Evolutionary conservation across 1,284 basidiomycete species (phyloP).

Genomic region (Rhodotorula sp.): DNA sequence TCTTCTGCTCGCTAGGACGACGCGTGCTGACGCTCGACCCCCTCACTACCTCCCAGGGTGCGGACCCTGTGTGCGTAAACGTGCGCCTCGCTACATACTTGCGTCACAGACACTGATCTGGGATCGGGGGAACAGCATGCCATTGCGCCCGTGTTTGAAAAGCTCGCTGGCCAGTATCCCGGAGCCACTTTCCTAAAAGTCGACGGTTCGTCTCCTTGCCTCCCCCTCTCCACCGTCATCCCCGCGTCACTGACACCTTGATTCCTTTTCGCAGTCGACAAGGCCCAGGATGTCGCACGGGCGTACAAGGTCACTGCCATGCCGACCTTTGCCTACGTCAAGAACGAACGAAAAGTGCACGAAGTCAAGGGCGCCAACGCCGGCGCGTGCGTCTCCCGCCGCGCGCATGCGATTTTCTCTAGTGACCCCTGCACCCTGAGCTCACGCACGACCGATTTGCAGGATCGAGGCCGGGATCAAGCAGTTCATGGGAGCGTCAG

Average conservation of each 20-base stretch:
- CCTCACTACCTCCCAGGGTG: conserved; percentile 13
- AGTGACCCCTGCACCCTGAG: too few species aligned
- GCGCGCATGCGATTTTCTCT: background rate
- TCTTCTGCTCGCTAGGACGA: background rate
- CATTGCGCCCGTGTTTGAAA: conserved; percentile 38
- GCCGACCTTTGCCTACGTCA: conserved; percentile 39
- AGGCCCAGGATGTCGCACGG: conserved; percentile 17
- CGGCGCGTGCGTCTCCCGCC: conserved; percentile 7
- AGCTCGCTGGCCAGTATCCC: conserved; percentile 14
- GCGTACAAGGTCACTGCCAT: conserved; percentile 26
- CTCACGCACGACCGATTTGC: background rate
- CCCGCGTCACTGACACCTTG: background rate
- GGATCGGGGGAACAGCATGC: conserved; percentile 19
- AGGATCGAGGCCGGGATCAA: conserved; percentile 33
- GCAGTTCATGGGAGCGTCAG: conserved; percentile 11
- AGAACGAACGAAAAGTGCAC: conserved; percentile 26
- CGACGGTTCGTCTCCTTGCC: conserved; percentile 1
- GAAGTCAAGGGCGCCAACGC: conserved; percentile 29
- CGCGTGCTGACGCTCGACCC: background rate
- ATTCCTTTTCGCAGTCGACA: conserved; percentile 8
- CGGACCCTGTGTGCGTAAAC: conserved; percentile 31
- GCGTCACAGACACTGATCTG: too few species aligned
- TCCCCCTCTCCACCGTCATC: background rate
- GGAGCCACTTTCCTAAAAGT: conserved; percentile 33
- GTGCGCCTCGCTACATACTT: background rate